These are phyloP conservation scores for Periconia sp. DNA, from an alignment of 2,329 filamentous ascomycete species.

Conservation along the genomic window DNA sequence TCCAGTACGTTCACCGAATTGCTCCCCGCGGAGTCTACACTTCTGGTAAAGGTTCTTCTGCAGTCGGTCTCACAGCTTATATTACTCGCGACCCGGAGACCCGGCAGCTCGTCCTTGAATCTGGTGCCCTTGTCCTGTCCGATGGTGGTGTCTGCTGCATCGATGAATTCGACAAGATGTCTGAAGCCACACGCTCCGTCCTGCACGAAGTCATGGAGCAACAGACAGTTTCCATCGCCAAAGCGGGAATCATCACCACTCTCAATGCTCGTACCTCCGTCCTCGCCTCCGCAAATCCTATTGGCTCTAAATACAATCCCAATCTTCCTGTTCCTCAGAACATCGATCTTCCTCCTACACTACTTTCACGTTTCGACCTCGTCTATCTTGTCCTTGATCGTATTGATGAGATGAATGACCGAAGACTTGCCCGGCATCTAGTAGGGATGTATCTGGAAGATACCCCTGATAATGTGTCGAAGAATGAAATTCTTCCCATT, in stretches of 20 bases:
- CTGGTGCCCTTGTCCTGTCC: constrained; percentile 74
- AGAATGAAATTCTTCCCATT: constrained; percentile 78
- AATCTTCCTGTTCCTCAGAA: constrained; percentile 96
- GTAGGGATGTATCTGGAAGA: constrained; percentile 98
- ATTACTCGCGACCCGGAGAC: constrained; percentile 77
- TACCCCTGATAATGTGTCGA: constrained; percentile 81
- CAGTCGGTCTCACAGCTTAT: constrained; percentile 79
- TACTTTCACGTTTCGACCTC: constrained; percentile 94
- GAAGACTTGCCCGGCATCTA: constrained; percentile 87
- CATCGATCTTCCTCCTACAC: constrained; percentile 93
- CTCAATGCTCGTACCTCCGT: constrained; percentile 95
- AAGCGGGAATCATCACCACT: constrained; percentile 82
- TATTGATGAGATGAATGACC: constrained; percentile 87
- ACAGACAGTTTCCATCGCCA: constrained; percentile 78
- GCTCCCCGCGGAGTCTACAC: constrained; percentile 86
- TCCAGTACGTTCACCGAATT: constrained; percentile 97
- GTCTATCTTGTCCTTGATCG: constrained; percentile 96
- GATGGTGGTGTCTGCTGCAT: constrained; percentile 80
- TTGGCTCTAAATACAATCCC: constrained; percentile 96
- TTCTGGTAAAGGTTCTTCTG: constrained; percentile 76
- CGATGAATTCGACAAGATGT: constrained; percentile 83
- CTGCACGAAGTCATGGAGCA: constrained; percentile 84
- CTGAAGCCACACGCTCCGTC: constrained; percentile 73
- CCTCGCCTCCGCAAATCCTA: constrained; percentile 95
- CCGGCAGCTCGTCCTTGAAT: constrained; percentile 75